A percentile compares a stretch with the other conserved stretches of the same genome.
Evolutionary conservation across 192 early-diverging fungal genomes (phyloP).

Genomic region (Entomortierella lignicola): DNA sequence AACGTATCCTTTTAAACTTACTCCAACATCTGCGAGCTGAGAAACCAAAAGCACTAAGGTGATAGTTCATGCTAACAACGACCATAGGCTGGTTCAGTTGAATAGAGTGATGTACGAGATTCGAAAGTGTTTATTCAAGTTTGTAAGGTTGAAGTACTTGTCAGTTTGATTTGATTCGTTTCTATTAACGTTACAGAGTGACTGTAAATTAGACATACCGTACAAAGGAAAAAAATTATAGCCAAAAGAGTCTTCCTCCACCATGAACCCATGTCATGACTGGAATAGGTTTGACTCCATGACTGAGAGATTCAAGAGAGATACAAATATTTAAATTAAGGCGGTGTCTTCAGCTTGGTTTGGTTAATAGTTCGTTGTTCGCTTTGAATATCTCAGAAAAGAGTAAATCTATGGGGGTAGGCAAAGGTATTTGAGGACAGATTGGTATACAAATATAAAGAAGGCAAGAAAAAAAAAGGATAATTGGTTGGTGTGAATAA

Average conservation of each 20-base stretch:
- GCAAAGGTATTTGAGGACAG: constrained; percentile 8
- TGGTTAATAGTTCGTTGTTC: constrained; percentile 12
- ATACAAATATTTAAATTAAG: constrained; percentile 39
- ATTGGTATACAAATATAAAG: too few relatives aligned
- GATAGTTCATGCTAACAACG: constrained; percentile 61
- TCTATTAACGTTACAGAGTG: too few relatives aligned
- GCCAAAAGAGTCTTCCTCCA: constrained; percentile 13
- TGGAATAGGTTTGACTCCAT: constrained; percentile 1
- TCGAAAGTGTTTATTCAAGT: background rate
- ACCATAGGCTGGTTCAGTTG: constrained; percentile 40
- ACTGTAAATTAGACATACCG: too few relatives aligned
- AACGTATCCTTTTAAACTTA: constrained; percentile 13
- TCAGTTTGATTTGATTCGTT: too few relatives aligned
- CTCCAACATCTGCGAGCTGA: constrained; percentile 34
- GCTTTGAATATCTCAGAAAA: background rate
- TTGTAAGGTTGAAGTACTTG: too few relatives aligned
- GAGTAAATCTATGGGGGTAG: background rate
- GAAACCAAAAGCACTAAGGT: constrained; percentile 58
- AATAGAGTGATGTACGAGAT: constrained; percentile 31
- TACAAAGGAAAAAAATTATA: constrained; percentile 10
- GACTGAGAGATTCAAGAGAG: background rate
- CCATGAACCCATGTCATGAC: constrained; percentile 37
- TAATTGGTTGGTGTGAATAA: too few relatives aligned
- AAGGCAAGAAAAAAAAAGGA: too few relatives aligned
- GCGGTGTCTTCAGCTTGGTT: constrained; percentile 12